phyloP scores from a whole-genome alignment of 768 basidiomycete genomes.

The Phanerochaete sordida region DNA sequence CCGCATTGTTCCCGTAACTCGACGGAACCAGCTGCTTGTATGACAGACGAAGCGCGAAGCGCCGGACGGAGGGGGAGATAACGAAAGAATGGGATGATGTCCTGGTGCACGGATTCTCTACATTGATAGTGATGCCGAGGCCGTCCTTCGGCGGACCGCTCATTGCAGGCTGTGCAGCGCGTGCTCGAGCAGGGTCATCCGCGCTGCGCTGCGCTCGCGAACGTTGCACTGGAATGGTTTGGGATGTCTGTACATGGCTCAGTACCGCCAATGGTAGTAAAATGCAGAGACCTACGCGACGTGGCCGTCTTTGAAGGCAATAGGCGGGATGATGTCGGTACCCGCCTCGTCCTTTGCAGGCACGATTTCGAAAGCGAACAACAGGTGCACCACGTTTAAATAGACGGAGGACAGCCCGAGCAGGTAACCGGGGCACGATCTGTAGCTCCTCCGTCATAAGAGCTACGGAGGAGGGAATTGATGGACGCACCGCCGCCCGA shows the following conservation, averaged over 20 bases:
- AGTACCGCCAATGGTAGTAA: neutral
- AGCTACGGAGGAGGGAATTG: no score
- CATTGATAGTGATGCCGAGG: no score
- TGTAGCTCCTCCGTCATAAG: neutral
- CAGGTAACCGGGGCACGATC: neutral
- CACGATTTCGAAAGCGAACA: constrained; percentile 1
- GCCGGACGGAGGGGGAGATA: no score
- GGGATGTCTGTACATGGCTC: neutral
- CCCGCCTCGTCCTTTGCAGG: neutral
- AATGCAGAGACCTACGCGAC: neutral
- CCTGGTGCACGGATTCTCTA: no score
- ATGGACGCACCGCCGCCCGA: constrained; percentile 4
- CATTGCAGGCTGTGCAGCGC: neutral
- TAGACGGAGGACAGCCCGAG: neutral
- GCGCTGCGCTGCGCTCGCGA: neutral
- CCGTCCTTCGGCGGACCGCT: no score
- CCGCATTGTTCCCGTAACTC: no score
- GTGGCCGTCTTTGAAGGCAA: neutral
- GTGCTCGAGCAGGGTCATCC: neutral
- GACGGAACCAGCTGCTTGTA: no score
- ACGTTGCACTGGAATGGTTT: neutral
- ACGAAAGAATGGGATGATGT: no score
- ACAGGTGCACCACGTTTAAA: neutral
- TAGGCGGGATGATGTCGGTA: neutral
- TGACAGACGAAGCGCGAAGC: no score